phyloP scores from a whole-genome alignment of 2,329 filamentous ascomycete species.

The Spiromastix sp. region DNA sequence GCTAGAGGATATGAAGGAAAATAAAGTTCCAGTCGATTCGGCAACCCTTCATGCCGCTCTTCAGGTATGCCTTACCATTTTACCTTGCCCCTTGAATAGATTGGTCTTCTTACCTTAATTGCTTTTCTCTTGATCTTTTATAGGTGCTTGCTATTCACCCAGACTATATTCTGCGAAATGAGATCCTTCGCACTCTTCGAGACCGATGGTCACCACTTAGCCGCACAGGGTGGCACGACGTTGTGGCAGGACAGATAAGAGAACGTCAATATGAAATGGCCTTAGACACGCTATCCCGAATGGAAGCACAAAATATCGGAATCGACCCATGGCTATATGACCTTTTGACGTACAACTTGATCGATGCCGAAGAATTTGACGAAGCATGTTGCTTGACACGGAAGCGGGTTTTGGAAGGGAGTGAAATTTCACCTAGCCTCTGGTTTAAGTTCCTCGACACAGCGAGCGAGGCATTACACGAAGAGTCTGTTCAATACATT shows the following conservation, averaged over 20 bases:
- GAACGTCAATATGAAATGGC: constrained; percentile 79
- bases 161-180: constrained; percentile 64
- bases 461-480: constrained; percentile 54
- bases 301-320: constrained; percentile 46
- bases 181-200: constrained; percentile 55
- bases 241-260: constrained; percentile 64
- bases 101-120: not conserved
- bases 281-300: constrained; percentile 55
- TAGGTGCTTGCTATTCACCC: constrained; percentile 74
- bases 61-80: constrained; percentile 37
- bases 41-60: constrained; percentile 62
- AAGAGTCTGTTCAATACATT: constrained; percentile 54
- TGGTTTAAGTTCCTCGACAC: constrained; percentile 66
- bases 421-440: constrained; percentile 44
- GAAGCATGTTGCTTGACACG: constrained; percentile 63
- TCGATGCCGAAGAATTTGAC: constrained; percentile 62
- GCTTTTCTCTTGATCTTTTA: constrained; percentile 6
- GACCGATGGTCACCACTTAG: constrained; percentile 58
- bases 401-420: constrained; percentile 39
- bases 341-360: constrained; percentile 63
- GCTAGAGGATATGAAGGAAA: constrained; percentile 60
- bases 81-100: not conserved
- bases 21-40: constrained; percentile 52
- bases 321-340: constrained; percentile 68
- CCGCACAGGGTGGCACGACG: constrained; percentile 52